Evolutionary conservation across 2,329 filamentous ascomycete genomes (phyloP), one percentile per base, ranked within the genome.

Genomic region (Blumeria hordei): DNA sequence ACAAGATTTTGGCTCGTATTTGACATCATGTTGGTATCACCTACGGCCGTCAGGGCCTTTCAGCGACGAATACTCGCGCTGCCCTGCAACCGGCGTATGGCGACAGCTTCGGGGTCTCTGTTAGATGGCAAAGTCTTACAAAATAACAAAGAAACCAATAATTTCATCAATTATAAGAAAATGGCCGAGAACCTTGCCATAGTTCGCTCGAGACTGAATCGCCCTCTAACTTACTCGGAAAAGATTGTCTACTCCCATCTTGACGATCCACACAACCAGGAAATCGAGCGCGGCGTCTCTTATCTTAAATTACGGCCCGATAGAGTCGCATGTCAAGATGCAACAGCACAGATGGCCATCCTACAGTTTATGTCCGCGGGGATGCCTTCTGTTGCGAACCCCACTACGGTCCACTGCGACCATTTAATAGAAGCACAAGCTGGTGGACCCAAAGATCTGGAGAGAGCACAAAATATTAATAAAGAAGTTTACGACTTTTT

Each of bases 141-240:
- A 78, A 94, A 90, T 77, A 95, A 87, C 74, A 87, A 81, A 77
- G 92, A 98, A 73, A 84, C 88, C 71, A 80, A 78, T 71, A 92
- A 93, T 78, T 95, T 87, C 77, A 94, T 96, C 77, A 94, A 95
- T 78, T 98, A 98, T 71, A 88, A 86, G 79, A 95, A 95, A 79
- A 95, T 96, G 88, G 88, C 85, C 64, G 88, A 96, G 75, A 96
- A 94, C 78, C 79, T 98, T 58, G 75, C 80, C 65, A 80, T 98
- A 69, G 92, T 98, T 63, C 85, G 92, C 67, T 70, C 74, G 65
- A 83, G 92, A 66, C 78, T 98, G 62, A 94, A 94, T 74, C 83
- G 86, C 64, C 92, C 92, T 63, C 80, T 98, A 65, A 92, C 88
- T 64, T 94, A 83, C 69, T 86, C 88, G 69, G 92, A 98, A 79